Percentiles rank a stretch among this genome's conserved stretches.
phyloP scores from a whole-genome alignment of 2,329 filamentous ascomycete genomes.

The Scortechinia acanthostroma region DNA sequence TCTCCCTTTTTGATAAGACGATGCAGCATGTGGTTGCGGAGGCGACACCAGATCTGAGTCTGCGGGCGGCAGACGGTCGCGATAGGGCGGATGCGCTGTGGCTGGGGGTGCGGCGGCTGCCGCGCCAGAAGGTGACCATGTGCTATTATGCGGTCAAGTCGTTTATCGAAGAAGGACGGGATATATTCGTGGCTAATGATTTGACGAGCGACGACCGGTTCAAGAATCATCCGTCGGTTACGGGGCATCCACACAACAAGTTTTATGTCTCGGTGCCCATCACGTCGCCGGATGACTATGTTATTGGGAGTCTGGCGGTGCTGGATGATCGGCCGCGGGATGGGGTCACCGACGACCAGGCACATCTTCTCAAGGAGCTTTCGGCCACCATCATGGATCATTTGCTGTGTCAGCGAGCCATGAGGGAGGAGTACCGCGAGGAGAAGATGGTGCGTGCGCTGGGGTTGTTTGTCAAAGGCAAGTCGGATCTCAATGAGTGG shows the following conservation, averaged over 20 bases:
- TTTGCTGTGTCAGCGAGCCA: not conserved
- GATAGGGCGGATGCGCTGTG: not conserved
- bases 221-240: not conserved
- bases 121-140: not conserved
- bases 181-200: not conserved
- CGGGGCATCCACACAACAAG: not conserved
- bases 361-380: not conserved
- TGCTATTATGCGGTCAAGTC: not conserved
- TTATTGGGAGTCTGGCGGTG: not conserved
- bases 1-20: conserved; percentile 15
- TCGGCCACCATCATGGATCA: not conserved
- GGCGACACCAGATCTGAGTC: conserved; percentile 10
- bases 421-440: not conserved
- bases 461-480: not conserved
- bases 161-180: not conserved
- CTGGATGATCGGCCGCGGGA: not conserved
- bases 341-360: not conserved
- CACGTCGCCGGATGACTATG: not conserved
- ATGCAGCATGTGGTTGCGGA: conserved; percentile 17
- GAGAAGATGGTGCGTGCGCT: not conserved
- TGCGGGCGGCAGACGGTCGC: not conserved
- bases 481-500: not conserved
- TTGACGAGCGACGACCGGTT: not conserved
- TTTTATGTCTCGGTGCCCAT: not conserved
- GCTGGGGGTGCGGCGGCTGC: not conserved